These are phyloP conservation scores for Thymus mandschuricus DNA, from an alignment of 257 asterid genomes.

Conservation along the genomic window DNA sequence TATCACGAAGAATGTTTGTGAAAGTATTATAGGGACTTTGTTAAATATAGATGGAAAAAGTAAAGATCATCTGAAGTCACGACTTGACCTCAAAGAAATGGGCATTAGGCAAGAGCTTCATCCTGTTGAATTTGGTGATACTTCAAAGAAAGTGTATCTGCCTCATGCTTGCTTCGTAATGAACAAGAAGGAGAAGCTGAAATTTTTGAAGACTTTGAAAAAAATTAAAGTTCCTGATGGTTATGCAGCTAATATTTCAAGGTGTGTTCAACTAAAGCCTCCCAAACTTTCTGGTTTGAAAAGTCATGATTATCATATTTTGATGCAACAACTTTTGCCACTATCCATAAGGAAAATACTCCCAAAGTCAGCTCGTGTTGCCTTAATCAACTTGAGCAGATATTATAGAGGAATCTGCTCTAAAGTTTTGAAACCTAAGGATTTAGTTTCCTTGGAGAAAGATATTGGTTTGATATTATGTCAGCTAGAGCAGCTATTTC, in stretches of 20 bases:
- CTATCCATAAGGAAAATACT: not conserved
- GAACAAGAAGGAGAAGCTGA: conserved; percentile 1
- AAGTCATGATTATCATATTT: conserved; percentile 14
- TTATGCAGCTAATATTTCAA: conserved; percentile 17
- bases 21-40: not conserved
- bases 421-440: not conserved
- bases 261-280: not conserved
- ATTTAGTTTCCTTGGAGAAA: conserved; percentile 14
- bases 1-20: not conserved
- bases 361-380: not conserved
- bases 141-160: not conserved
- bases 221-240: conserved; percentile 10
- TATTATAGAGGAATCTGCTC: conserved; percentile 10
- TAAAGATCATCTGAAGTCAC: not conserved
- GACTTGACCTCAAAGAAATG: not conserved
- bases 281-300: not conserved
- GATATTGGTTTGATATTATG: conserved; percentile 4
- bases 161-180: not conserved
- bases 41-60: not conserved
- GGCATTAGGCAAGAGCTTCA: not conserved
- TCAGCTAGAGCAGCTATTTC: conserved; percentile 4
- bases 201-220: not conserved
- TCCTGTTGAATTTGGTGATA: not conserved
- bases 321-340: not conserved
- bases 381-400: not conserved